Conservation (phyloP, 2,329 filamentous ascomycete genomes). For the Chalaropsis ovoidea region DNA sequence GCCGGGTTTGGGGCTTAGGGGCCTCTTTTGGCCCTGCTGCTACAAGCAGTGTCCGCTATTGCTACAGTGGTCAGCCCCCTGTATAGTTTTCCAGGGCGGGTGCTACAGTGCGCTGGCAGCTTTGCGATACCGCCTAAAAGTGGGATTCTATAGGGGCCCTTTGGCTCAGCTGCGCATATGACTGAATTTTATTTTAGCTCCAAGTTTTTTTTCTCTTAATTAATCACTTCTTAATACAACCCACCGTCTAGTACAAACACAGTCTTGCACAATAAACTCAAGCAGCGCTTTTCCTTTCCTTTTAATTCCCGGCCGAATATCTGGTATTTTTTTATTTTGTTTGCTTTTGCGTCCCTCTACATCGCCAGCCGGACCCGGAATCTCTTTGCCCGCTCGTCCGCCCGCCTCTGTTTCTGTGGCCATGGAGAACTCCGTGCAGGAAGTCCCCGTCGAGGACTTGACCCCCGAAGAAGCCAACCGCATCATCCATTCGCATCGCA, state of each 20-base stretch:
- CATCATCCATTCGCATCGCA: slow-evolving; percentile 59
- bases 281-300: slow-evolving; percentile 15
- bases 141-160: not conserved
- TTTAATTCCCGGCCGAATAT: slow-evolving; percentile 1
- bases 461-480: slow-evolving; percentile 56
- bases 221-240: slow-evolving; percentile 11
- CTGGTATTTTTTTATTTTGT: slow-evolving; percentile 2
- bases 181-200: not conserved
- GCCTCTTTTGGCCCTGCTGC: not conserved
- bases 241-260: slow-evolving; percentile 13
- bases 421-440: slow-evolving; percentile 30
- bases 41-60: not conserved
- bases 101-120: not conserved
- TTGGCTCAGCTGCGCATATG: not conserved
- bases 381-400: not conserved
- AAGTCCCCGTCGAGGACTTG: slow-evolving; percentile 45
- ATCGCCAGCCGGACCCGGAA: not conserved
- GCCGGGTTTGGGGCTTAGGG: not conserved
- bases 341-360: not conserved
- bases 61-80: no score
- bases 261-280: slow-evolving; percentile 15
- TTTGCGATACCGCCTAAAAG: slow-evolving; percentile 11
- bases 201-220: slow-evolving; percentile 17
- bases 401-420: not conserved
- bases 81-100: no score